Evolutionary conservation across 768 basidiomycete genomes (phyloP), one percentile per base, ranked within the genome.

Genomic region (Russula olivacea): DNA sequence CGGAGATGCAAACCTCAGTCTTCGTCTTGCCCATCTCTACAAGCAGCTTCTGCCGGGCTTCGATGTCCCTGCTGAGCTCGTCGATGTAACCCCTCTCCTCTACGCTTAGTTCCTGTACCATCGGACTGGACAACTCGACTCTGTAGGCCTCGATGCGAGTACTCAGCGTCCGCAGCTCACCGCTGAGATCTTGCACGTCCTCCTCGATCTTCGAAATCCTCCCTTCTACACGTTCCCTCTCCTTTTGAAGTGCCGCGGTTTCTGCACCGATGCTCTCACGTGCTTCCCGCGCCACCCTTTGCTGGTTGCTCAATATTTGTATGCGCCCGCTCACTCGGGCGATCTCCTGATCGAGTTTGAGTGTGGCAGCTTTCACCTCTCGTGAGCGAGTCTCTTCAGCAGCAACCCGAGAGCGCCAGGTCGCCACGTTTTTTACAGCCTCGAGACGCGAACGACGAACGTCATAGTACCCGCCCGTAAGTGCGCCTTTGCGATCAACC

Each of bases 381-480:
- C 80, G 79, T 51, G 87, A 81, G 28, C 84, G 80, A 45, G 76
- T 77, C 1, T 82, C 79, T 65, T 91, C 89, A 0, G 80, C 75
- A 28, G 89, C 86, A 65, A 81, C 86, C 69, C 88, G 90, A 0
- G 77, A 73, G 40, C 86, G 81, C 91, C 93, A 96, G 2, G 77
- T 80, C 64, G 83, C 83, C 48, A 95, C 85, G 55, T 77, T 80
- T 69, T 86, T 87, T 73, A 96, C 88, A 0, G 84, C 89, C 69
- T 98, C 95, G 58, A 98, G 86, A 15, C 97, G 84, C 10, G 93
- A 95, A 51, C 91, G 81, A 12, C 91, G 85, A 28, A 93, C 80
- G 72, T 98, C 97, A 73, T 98, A 91, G 74, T 91, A 99, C 0
- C 97, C 97, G 60, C 97, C 97, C 0, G 95, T 98, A 53, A 99